Base-by-base conservation (phyloP, 768 basidiomycete species). In the Filobasidium wieringae region DNA sequence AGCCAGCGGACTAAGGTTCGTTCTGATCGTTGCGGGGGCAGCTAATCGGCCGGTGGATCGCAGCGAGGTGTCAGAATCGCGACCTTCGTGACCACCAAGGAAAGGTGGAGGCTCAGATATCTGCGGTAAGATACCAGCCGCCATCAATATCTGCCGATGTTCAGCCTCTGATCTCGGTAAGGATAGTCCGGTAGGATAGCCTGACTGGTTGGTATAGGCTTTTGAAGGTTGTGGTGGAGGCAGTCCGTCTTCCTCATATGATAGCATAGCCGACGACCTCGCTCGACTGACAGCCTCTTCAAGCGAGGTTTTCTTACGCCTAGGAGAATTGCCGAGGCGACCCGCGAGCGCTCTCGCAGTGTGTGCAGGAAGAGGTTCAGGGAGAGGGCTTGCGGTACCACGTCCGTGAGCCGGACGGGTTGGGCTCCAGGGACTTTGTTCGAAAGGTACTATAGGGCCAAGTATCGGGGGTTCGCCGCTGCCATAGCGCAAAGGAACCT, bases 241-340 rank as follows among this genome's bases (percentile, higher is more conserved):
- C n/a, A n/a, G n/a, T n/a, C n/a, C n/a, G 24, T 47, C 43, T 26
- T 47, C 43, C 14, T 27, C 43, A 22, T 51, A 34, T 3, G 33
- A 31, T 31, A 51, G 19, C 50, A 51, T 34, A 7, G 50, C 50
- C 26, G 50, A 31, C 27, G 50, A 4, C 39, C 60, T 36, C 8
- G 60, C 60, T 14, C 60, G 54, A 26, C 43, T 51, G 8, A 61
- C 55, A 7, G 60, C 60, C 36, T 61, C 60, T 43, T 61, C 60
- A 29, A 61, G 43, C 22, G 60, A 61, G 4, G 60, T 31, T 14
- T 55, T 56, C 55, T 55, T 61, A 22, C 55, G 49, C 27, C 55
- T 26, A 6, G 60, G 60, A 7, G 55, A 57, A 5, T 24, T 34
- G 2, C 26, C 9, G 19, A 47, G 31, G 24, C 60, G 50, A 14